Base-by-base conservation (phyloP, 331 rosid species). In the Saraca asoca region DNA sequence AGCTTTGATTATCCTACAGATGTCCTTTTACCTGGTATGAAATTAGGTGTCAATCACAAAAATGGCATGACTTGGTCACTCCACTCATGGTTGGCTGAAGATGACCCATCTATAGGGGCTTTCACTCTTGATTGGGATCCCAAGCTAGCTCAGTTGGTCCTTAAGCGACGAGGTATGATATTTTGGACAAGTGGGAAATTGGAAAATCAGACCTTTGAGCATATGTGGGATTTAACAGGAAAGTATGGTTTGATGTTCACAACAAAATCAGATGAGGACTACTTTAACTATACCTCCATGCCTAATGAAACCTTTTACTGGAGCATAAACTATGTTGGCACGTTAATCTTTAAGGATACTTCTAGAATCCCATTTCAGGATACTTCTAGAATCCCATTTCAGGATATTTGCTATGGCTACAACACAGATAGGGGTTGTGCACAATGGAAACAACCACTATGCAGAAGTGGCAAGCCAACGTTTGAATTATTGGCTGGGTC, bases 1-100 rank as follows among this genome's bases (percentile, higher is more conserved):
- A 69, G 75, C 39, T 69, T 69, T 14, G 75, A 69, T 33, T 10
- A 69, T 19, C 75, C 67, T 5, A 70, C 67, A 2, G 51, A 70
- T 16, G 11, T 50, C 0, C 50, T 70, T 31, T 45, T 70, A 39
- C 75, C 75, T 3, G 67, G 67, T 5, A 70, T 70, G 75, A 70
- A 58, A 49, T 65, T 70, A 7, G 75, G 75, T 7, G 12, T 11
- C 0, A 48, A 34, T 37, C 39, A 29, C 48, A 54, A 18, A 35
- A 45, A 19, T 11, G 60, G 59, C 31, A 46, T 15, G 33, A 70
- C 9, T 12, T 59, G 58, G 67, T 12, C 24, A 24, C 66, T 69
- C 4, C 57, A 39, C 12, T 70, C 75, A 12, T 58, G 75, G 67
- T 18, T 70, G 58, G 31, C 55, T 12, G 29, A 34, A 6, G 20